Evolutionary conservation across 345 rosid genomes (phyloP).

Genomic region (Eucalyptus sp.): DNA sequence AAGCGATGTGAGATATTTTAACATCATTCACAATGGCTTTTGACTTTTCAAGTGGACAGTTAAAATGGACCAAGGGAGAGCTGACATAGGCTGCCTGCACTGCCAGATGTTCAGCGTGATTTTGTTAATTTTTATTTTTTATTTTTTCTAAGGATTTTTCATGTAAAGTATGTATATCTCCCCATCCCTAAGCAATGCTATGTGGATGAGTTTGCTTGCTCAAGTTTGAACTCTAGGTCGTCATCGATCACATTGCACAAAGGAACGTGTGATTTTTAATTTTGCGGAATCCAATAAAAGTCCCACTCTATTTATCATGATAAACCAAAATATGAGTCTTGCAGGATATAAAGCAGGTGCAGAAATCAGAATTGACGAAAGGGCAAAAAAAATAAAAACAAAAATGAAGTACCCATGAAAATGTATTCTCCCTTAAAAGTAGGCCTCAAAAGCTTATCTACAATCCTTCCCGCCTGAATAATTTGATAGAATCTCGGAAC

Average conservation of each 20-base stretch:
- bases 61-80: not conserved
- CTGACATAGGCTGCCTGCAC: not conserved
- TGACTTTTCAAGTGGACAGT: not conserved
- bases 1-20: not conserved
- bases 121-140: not conserved
- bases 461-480: not conserved
- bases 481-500: not conserved
- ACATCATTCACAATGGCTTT: accelerated
- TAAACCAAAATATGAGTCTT: not conserved
- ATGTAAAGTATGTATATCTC: not conserved
- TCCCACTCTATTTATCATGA: not conserved
- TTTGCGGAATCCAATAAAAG: not conserved
- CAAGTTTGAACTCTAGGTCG: not conserved
- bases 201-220: not conserved
- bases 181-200: not conserved
- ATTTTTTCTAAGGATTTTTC: not conserved
- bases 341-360: not conserved
- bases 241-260: not conserved
- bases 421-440: not conserved
- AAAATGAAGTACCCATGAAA: not conserved
- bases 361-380: not conserved
- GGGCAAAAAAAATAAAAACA: too few relatives aligned
- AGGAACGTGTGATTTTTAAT: not conserved
- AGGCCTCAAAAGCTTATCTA: not conserved
- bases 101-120: not conserved